phyloP scores from a whole-genome alignment of 2,329 filamentous ascomycete genomes.

The Ophiocordyceps australis region DNA sequence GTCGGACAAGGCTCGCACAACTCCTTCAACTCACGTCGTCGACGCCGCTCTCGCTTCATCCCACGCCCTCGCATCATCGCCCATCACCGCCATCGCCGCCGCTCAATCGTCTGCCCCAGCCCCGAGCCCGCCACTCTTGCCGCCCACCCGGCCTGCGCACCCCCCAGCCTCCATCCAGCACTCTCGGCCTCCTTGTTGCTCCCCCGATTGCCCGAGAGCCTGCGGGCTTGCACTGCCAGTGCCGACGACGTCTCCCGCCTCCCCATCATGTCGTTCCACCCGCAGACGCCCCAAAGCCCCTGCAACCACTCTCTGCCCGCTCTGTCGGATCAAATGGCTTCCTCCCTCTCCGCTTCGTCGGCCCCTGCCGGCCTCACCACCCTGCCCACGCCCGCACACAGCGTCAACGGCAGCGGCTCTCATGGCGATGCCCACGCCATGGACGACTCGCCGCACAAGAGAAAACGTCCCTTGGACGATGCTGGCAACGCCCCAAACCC shows the following conservation, averaged over 20 bases:
- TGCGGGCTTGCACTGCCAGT: too few relatives aligned
- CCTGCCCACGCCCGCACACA: constrained; percentile 44
- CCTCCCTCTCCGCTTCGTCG: constrained; percentile 29
- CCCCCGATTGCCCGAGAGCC: too few relatives aligned
- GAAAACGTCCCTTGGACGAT: constrained; percentile 41
- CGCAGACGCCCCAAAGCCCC: constrained; percentile 49
- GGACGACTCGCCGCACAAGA: constrained; percentile 39
- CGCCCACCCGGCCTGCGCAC: too few relatives aligned
- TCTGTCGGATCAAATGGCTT: constrained; percentile 29
- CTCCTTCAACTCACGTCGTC: too few relatives aligned
- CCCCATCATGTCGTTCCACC: constrained; percentile 45
- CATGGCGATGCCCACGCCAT: constrained; percentile 25
- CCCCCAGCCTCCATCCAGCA: too few relatives aligned
- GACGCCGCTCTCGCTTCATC: too few relatives aligned
- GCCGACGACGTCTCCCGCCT: neutral
- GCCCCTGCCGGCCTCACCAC: constrained; percentile 28
- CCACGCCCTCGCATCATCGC: too few relatives aligned
- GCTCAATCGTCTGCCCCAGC: too few relatives aligned
- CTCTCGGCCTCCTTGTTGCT: too few relatives aligned
- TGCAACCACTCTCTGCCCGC: constrained; percentile 40
- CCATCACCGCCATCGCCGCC: too few relatives aligned
- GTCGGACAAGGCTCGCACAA: too few relatives aligned
- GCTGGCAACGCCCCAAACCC: constrained; percentile 32
- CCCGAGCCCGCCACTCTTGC: too few relatives aligned
- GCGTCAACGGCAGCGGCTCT: constrained; percentile 36